Evolutionary conservation across 2,329 filamentous ascomycete genomes (phyloP), one percentile per base, ranked within the genome.

Genomic region (Phialophora verrucosa): DNA sequence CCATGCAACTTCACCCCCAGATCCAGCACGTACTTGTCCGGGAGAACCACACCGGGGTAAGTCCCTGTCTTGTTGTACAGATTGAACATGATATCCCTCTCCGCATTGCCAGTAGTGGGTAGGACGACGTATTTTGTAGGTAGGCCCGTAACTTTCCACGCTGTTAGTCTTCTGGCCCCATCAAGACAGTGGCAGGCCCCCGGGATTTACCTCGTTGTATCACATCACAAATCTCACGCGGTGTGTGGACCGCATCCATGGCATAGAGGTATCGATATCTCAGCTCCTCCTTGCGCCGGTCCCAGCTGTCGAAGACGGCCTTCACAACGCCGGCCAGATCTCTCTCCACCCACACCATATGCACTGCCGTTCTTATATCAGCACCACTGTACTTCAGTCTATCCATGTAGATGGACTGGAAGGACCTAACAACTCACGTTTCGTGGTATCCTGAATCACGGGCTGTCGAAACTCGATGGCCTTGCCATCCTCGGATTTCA

Each of bases 81-180:
- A 29, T 69, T 66, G 56, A 70, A 69, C 71, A 73, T 72, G 47
- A 69, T 72, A 58, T 73, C 72, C 12, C 72, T 68, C 59, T 71
- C 70, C 17, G 56, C 58, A 42, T 72, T 68, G 31, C 72, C 72
- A 14, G 71, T 72, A 47, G 70, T 69, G 20, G 71, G 66, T n/a
- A 68, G 44, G 29, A 71, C 60, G 11, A 63, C 59, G 32, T 68
- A 73, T 47, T 59, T 69, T 17, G 62, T 59, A 20, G 67, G 67
- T n/a, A 69, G 67, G 7, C 70, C 69, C 25, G 71, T 65, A 3
- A 72, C 72, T 72, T 27, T 44, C 29, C 51, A 62, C 31, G 4
- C 20, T 56, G 17, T 38, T 27, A 12, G 47, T 50, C 23, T 38
- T 50, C 17, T 31, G 12, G 10, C 23, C 3, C 10, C 25, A 27